Base-by-base conservation (phyloP, 129 eudicot species). In the Escallonia rubra region DNA sequence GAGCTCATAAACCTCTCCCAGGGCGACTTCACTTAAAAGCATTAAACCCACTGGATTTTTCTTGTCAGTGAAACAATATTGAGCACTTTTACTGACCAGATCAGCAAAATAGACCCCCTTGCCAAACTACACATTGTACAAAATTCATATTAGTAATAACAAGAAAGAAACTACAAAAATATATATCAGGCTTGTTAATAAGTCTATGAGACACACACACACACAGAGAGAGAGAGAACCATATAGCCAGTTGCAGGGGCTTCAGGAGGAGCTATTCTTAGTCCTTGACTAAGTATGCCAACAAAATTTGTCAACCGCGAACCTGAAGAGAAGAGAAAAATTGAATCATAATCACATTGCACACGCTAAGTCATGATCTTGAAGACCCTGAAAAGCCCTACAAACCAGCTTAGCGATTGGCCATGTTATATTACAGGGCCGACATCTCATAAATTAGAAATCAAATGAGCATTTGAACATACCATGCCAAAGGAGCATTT, bases 401-500 rank as follows among this genome's bases (percentile, higher is more conserved):
- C 39, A 48, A n/a, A 44, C n/a, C 46, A 23, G 10, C 48, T 14
- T 15, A 5, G 11, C 50, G 8, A 57, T 5, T n/a, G n/a, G 44
- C 14, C 43, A 74, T 48, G 55, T 16, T 23, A 43, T 7, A 54
- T 13, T 13, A n/a, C 59, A 41, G 3, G 23, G 43, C 11, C 57
- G 13, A 69, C 61, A 45, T 34, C 14, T 4, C n/a, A 41, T 7
- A n/a, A 13, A 4, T 40, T 39, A 43, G 42, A 9, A 71, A 23
- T 16, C 65, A 67, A 34, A 57, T 38, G 57, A 43, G 43, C 3
- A 8, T 42, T 44, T 15, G 51, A 66, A 44, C 83, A 51, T 78
- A 87, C 99, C 99, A 65, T 94, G 99, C 99, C 99, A 94, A 43
- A 94, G 96, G 67, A 94, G 99, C 99, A 94, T 94, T 72, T 81